A percentile compares a stretch with the other conserved stretches of the same genome.
These are phyloP conservation scores for Saccharata proteae DNA, from an alignment of 2,329 filamentous ascomycete species.

Conservation along the genomic window DNA sequence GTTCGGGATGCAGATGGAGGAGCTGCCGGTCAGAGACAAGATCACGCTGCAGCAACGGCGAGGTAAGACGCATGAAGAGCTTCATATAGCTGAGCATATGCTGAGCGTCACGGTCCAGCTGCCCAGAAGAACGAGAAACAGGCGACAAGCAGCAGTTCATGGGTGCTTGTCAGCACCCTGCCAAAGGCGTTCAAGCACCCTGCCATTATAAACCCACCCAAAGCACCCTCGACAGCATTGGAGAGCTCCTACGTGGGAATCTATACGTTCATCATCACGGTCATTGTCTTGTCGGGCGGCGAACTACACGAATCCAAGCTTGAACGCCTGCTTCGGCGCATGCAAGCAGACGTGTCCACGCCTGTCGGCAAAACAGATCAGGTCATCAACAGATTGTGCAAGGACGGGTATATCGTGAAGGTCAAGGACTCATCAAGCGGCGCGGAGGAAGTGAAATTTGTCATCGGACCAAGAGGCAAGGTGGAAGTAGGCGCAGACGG, in stretches of 20 bases:
- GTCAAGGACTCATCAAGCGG: slow-evolving; percentile 57
- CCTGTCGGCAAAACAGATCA: slow-evolving; percentile 63
- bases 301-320: slow-evolving; percentile 67
- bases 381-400: slow-evolving; percentile 60
- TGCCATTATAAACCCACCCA: slow-evolving; percentile 55
- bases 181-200: slow-evolving; percentile 53
- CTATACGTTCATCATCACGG: slow-evolving; percentile 65
- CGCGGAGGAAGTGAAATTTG: slow-evolving; percentile 68
- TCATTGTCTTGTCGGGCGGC: slow-evolving; percentile 63
- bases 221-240: slow-evolving; percentile 49
- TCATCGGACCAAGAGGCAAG: slow-evolving; percentile 73
- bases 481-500: slow-evolving; percentile 71
- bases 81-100: not conserved
- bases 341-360: slow-evolving; percentile 65
- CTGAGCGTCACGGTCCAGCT: slow-evolving; percentile 23
- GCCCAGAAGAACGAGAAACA: slow-evolving; percentile 34
- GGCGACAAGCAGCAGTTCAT: slow-evolving; percentile 51
- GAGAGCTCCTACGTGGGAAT: slow-evolving; percentile 75
- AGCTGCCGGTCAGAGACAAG: slow-evolving; percentile 72
- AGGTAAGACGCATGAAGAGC: slow-evolving; percentile 36
- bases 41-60: slow-evolving; percentile 67
- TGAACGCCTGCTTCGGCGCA: slow-evolving; percentile 57
- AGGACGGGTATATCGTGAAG: slow-evolving; percentile 72
- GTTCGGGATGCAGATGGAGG: slow-evolving; percentile 89
- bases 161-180: slow-evolving; percentile 64